Percentiles rank a stretch among this genome's conserved stretches.
These are phyloP conservation scores for Penicillium sp. DNA, from an alignment of 2,329 filamentous ascomycete genomes.

Conservation along the genomic window DNA sequence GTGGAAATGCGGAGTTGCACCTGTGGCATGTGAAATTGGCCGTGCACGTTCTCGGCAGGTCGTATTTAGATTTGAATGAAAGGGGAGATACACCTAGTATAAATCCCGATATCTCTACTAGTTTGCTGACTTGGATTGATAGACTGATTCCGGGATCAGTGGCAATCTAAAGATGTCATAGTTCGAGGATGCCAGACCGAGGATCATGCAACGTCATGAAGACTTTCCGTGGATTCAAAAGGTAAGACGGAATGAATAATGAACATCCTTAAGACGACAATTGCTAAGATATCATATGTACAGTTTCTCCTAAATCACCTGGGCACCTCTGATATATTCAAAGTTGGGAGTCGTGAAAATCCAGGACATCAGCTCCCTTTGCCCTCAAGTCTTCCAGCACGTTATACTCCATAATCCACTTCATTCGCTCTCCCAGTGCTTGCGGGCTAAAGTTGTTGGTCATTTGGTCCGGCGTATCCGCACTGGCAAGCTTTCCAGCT, in stretches of 20 bases:
- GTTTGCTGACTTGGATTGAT: background rate
- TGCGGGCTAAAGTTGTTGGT: conserved; percentile 27
- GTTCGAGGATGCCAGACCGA: background rate
- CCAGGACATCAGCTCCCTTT: conserved; percentile 19
- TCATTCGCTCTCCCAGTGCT: conserved; percentile 31
- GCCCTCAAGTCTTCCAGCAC: conserved; percentile 28
- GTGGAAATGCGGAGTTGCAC: conserved; percentile 23
- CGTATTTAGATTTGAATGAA: background rate
- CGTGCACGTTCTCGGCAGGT: conserved; percentile 8
- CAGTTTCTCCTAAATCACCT: background rate
- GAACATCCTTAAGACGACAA: conserved; percentile 3
- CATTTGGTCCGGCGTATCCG: conserved; percentile 30
- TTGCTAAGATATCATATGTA: background rate
- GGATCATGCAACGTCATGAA: background rate
- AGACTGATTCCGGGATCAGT: background rate
- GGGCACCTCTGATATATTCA: background rate
- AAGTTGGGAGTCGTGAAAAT: conserved; percentile 16
- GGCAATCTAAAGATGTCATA: background rate
- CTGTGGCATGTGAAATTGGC: conserved; percentile 24
- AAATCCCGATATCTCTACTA: background rate
- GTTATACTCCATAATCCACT: conserved; percentile 38
- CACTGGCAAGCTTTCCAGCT: conserved; percentile 35
- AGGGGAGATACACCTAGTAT: background rate
- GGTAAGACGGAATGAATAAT: background rate
- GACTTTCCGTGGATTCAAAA: too few species aligned